Conservation (phyloP, 148 eudicot genomes). For the Chenopodium album region DNA sequence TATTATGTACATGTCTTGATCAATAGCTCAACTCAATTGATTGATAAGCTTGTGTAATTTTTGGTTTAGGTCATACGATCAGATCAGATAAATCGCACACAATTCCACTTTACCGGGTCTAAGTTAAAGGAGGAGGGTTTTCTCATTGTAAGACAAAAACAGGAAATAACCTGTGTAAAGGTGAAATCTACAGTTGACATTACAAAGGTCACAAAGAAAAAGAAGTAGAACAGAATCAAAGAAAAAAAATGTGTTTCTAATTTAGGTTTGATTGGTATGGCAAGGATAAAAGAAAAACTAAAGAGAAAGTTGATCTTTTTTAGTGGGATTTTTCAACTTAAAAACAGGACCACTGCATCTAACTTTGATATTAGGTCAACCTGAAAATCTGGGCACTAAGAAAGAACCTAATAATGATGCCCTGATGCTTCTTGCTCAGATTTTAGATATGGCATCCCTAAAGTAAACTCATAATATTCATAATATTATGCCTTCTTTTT, state of each 20-base stretch:
- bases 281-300: background rate
- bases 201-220: background rate
- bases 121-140: too few species aligned
- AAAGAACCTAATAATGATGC: slow-evolving; percentile 5
- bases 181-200: slow-evolving; percentile 8
- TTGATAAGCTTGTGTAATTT: too few species aligned
- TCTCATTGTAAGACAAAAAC: too few species aligned
- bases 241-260: slow-evolving; percentile 8
- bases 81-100: too few species aligned
- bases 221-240: background rate
- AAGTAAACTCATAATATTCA: slow-evolving; percentile 13
- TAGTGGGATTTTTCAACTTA: background rate
- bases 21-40: too few species aligned
- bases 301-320: slow-evolving; percentile 17
- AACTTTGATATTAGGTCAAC: slow-evolving; percentile 24
- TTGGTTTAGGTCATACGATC: too few species aligned
- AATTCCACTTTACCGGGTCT: background rate
- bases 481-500: background rate
- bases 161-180: background rate
- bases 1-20: too few species aligned
- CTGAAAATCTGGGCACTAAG: slow-evolving; percentile 15
- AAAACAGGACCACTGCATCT: slow-evolving; percentile 28
- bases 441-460: slow-evolving; percentile 6
- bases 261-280: background rate
- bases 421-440: slow-evolving; percentile 4